phyloP scores from a whole-genome alignment of 2,329 filamentous ascomycete species.

The Pseudonectria foliicola region DNA sequence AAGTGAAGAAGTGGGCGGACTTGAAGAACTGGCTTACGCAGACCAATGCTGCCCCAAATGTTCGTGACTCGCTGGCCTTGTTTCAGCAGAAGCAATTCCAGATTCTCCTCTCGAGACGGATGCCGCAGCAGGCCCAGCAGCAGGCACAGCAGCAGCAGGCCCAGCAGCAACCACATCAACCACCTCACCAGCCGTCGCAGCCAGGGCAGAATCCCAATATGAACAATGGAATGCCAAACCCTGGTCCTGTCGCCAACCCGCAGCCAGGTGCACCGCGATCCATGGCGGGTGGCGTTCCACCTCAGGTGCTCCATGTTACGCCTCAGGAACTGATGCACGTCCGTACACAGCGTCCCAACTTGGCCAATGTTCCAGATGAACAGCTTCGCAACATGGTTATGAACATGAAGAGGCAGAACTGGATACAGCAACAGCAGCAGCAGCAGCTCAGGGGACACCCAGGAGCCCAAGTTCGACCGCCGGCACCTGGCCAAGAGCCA shows the following conservation, averaged over 20 bases:
- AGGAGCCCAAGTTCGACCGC: slow-evolving; percentile 26
- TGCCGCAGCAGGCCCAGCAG: slow-evolving; percentile 17
- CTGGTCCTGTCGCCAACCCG: slow-evolving; percentile 21
- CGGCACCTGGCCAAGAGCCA: slow-evolving; percentile 29
- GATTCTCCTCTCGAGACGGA: slow-evolving; percentile 23
- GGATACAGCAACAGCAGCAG: slow-evolving; percentile 27
- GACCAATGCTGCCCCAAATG: slow-evolving; percentile 27
- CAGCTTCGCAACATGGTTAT: slow-evolving; percentile 26
- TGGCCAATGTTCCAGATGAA: slow-evolving; percentile 26
- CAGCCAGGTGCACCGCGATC: slow-evolving; percentile 21
- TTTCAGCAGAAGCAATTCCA: slow-evolving; percentile 36
- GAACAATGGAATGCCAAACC: slow-evolving; percentile 17
- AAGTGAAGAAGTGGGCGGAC: slow-evolving; percentile 44
- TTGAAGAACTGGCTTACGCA: slow-evolving; percentile 36
- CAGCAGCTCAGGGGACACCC: slow-evolving; percentile 10
- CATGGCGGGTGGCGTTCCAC: slow-evolving; percentile 18
- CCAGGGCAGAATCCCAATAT: slow-evolving; percentile 25
- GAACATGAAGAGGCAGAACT: slow-evolving; percentile 27
- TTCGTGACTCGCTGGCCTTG: slow-evolving; percentile 25
- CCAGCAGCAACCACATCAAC: slow-evolving; percentile 13
- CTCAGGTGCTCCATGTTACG: slow-evolving; percentile 26
- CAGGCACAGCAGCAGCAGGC: slow-evolving; percentile 18
- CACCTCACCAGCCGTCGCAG: slow-evolving; percentile 13
- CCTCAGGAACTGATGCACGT: slow-evolving; percentile 27
- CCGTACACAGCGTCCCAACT: slow-evolving; percentile 18